Evolutionary conservation across 2,329 filamentous ascomycete species (phyloP).

Genomic region (Cryphonectria naterciae): DNA sequence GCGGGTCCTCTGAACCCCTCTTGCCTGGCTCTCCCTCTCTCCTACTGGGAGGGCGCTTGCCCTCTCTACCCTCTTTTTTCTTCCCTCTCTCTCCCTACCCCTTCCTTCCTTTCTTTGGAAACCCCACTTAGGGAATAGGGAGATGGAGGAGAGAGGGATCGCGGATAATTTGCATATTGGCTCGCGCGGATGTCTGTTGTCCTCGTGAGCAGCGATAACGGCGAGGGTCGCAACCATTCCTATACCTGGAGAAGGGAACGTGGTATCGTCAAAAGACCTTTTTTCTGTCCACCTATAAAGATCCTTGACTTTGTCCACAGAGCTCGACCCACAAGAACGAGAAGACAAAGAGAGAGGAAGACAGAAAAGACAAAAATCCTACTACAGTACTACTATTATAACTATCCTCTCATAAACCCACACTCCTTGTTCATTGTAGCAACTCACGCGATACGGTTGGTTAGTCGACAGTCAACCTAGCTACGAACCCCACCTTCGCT

Average conservation of each 20-base stretch:
- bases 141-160: background rate
- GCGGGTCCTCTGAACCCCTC: constrained; percentile 11
- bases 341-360: background rate
- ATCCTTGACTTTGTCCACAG: background rate
- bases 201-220: constrained; percentile 18
- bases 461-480: constrained; percentile 26
- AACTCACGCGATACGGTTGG: background rate
- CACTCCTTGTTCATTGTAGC: background rate
- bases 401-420: background rate
- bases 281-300: constrained; percentile 8
- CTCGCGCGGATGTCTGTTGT: background rate
- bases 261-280: constrained; percentile 1
- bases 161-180: constrained; percentile 13
- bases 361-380: background rate
- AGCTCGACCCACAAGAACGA: background rate
- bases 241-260: background rate
- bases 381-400: background rate
- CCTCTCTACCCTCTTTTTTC: background rate
- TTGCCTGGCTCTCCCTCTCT: background rate
- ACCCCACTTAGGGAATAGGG: background rate
- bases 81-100: background rate
- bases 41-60: constrained; percentile 2
- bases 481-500: constrained; percentile 22
- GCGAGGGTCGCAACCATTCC: background rate
- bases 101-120: background rate